These are phyloP conservation scores for Cinnamomum micranthum DNA, from an alignment of 164 flowering plant genomes.

Conservation along the genomic window DNA sequence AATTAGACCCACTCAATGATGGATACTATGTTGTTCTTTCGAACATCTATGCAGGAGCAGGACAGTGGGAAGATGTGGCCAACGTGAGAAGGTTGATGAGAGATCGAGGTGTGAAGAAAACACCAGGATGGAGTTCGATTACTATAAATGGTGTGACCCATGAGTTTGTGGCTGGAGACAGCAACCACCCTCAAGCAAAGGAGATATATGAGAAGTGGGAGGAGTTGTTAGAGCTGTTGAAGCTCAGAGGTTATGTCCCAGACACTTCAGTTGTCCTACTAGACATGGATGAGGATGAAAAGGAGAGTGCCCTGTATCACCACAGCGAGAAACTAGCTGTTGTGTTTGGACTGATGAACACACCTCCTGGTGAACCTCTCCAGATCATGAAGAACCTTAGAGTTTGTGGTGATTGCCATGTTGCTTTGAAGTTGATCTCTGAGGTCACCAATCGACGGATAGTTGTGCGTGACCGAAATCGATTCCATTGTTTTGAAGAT, in stretches of 20 bases:
- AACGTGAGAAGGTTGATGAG: conserved; percentile 54
- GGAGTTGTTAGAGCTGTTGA: conserved; percentile 36
- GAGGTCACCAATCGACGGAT: conserved; percentile 36
- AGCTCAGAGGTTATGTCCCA: conserved; percentile 47
- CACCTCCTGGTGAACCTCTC: conserved; percentile 36
- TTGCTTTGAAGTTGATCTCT: conserved; percentile 48
- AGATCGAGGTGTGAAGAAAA: conserved; percentile 51
- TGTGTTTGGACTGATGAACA: conserved; percentile 50
- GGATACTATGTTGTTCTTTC: conserved; percentile 64
- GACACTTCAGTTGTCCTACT: conserved; percentile 52
- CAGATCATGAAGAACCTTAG: conserved; percentile 69
- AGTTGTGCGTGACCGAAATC: conserved; percentile 55
- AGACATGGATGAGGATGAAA: conserved; percentile 50
- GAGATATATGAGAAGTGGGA: conserved; percentile 47
- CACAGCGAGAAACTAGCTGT: conserved; percentile 69
- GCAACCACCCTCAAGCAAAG: conserved; percentile 41
- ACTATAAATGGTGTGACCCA: conserved; percentile 40
- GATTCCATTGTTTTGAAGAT: conserved; percentile 59
- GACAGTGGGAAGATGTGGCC: conserved; percentile 51
- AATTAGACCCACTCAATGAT: conserved; percentile 52
- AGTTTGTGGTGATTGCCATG: conserved; percentile 65
- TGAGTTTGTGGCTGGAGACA: conserved; percentile 64
- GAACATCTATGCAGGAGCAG: conserved; percentile 57
- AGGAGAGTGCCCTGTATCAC: conserved; percentile 43
- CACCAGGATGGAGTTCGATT: conserved; percentile 59